phyloP scores from a whole-genome alignment of 2,329 filamentous ascomycete species.

The Arthrinium phaeospermum region DNA sequence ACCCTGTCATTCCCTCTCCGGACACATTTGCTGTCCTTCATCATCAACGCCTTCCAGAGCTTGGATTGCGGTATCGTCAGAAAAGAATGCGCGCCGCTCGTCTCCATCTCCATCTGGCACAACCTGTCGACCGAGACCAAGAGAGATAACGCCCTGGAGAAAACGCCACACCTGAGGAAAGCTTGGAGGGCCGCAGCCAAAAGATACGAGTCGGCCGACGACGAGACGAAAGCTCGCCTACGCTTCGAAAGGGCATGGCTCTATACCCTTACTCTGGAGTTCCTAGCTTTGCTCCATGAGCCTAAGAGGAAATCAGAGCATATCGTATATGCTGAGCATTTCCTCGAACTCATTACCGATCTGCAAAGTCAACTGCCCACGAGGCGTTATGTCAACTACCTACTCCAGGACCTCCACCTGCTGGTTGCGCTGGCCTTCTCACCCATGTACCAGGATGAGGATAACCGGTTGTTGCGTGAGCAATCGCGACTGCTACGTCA shows the following conservation, averaged over 20 bases:
- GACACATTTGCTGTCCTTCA: conserved; percentile 84
- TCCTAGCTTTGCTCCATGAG: conserved; percentile 74
- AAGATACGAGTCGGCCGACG: conserved; percentile 86
- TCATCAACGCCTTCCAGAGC: conserved; percentile 92
- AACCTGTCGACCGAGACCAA: conserved; percentile 81
- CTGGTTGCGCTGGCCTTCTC: conserved; percentile 80
- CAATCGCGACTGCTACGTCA: conserved; percentile 81
- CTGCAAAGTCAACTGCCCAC: conserved; percentile 93
- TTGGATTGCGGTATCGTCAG: conserved; percentile 87
- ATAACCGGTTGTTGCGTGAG: conserved; percentile 80
- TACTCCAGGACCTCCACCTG: conserved; percentile 85
- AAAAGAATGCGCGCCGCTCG: conserved; percentile 94
- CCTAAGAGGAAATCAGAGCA: conserved; percentile 62
- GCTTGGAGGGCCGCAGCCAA: conserved; percentile 89
- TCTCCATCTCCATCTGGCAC: conserved; percentile 95
- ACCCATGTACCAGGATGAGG: conserved; percentile 75
- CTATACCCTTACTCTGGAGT: conserved; percentile 83
- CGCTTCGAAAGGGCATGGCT: conserved; percentile 95
- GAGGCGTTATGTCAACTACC: conserved; percentile 86
- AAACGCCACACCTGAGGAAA: conserved; percentile 78
- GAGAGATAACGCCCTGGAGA: conserved; percentile 75
- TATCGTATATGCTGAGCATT: conserved; percentile 86
- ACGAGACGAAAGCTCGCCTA: conserved; percentile 75
- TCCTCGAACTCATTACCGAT: conserved; percentile 88
- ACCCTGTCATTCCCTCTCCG: conserved; percentile 71